Evolutionary conservation across 257 asterid species (phyloP).

Genomic region (Solanum etuberosum): DNA sequence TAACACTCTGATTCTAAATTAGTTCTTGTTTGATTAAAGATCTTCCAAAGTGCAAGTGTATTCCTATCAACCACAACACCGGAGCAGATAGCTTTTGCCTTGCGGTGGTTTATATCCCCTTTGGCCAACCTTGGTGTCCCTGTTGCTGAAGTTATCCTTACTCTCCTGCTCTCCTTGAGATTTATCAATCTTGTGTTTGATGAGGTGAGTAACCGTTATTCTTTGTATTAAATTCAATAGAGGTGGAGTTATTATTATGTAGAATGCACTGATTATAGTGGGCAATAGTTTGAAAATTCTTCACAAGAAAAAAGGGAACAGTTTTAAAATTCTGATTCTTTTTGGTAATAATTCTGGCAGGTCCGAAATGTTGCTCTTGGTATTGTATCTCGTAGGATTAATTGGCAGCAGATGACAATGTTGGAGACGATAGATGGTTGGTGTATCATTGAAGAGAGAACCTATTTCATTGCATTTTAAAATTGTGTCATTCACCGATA

Average conservation of each 20-base stretch:
- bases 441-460: background rate
- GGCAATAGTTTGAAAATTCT: background rate
- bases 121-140: conserved; percentile 58
- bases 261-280: background rate
- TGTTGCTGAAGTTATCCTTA: conserved; percentile 86
- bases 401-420: conserved; percentile 76
- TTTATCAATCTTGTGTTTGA: conserved; percentile 90
- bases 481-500: background rate
- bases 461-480: background rate
- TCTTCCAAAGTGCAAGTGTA: conserved; percentile 97
- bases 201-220: conserved; percentile 44
- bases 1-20: background rate
- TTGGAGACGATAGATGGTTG: conserved; percentile 85
- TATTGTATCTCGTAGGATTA: conserved; percentile 82
- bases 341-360: conserved; percentile 19
- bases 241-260: background rate
- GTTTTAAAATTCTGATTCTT: background rate
- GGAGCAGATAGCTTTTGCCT: conserved; percentile 91
- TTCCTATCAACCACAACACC: conserved; percentile 86
- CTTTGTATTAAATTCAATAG: background rate
- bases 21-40: conserved; percentile 30
- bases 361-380: conserved; percentile 94
- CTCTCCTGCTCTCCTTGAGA: conserved; percentile 76
- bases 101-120: conserved; percentile 86
- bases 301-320: background rate